Evolutionary conservation across 2,329 filamentous ascomycete species (phyloP).

Genomic region (Thelonectria blattea): DNA sequence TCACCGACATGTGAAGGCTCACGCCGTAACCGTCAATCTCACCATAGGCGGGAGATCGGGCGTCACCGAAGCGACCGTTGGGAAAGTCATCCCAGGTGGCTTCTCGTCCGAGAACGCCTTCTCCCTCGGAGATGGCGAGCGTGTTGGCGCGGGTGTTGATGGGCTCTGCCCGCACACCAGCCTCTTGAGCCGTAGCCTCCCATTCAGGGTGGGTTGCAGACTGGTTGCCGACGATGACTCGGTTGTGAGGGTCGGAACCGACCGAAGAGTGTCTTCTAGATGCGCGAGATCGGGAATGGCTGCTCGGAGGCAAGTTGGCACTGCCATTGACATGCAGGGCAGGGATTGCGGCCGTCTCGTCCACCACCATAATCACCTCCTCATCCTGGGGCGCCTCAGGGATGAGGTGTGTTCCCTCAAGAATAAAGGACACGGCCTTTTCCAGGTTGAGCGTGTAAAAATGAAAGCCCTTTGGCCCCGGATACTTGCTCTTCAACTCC

Average conservation of each 20-base stretch:
- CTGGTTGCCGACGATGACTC: constrained; percentile 77
- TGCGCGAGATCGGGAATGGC: constrained; percentile 42
- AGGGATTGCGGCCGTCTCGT: constrained; percentile 40
- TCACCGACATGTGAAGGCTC: constrained; percentile 88
- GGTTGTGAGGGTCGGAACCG: constrained; percentile 85
- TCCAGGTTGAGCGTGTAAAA: constrained; percentile 98
- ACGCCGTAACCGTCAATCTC: constrained; percentile 98
- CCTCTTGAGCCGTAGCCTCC: constrained; percentile 79
- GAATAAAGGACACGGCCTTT: constrained; percentile 91
- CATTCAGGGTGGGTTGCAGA: constrained; percentile 65
- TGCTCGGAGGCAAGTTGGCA: constrained; percentile 40
- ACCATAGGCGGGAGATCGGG: constrained; percentile 89
- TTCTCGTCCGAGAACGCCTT: constrained; percentile 86
- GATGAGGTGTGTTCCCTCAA: constrained; percentile 86
- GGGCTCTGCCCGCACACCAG: constrained; percentile 73
- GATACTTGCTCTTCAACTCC: constrained; percentile 61
- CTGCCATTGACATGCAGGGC: constrained; percentile 57
- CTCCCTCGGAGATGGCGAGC: constrained; percentile 91
- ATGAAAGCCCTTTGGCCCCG: constrained; percentile 81
- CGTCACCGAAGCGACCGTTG: constrained; percentile 94
- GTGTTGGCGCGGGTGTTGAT: constrained; percentile 84
- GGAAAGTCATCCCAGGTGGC: constrained; percentile 99
- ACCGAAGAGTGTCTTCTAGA: constrained; percentile 75
- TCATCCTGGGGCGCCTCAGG: constrained; percentile 64
- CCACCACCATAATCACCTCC: constrained; percentile 56